These are phyloP conservation scores for Cyclotella baltica DNA, from an alignment of 108 stramenopile species.

Conservation along the genomic window DNA sequence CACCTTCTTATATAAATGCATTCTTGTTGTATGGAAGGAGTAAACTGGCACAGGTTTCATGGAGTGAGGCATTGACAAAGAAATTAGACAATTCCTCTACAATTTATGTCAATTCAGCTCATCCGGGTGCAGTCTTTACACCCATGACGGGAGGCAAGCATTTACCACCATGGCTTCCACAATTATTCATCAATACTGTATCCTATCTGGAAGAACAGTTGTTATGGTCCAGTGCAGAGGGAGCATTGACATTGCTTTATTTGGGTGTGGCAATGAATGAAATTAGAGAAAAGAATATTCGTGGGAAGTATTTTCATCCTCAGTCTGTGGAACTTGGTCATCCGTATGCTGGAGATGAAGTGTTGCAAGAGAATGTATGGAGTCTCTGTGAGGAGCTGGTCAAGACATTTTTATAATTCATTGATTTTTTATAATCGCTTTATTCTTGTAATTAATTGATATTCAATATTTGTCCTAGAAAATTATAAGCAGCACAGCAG, in stretches of 20 bases:
- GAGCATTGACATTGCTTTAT: slow-evolving; percentile 58
- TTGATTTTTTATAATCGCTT: no score
- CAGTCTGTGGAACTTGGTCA: slow-evolving; percentile 49
- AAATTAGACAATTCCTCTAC: slow-evolving; percentile 34
- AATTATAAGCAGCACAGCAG: no score
- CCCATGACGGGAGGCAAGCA: slow-evolving; percentile 4
- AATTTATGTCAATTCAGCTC: slow-evolving; percentile 60
- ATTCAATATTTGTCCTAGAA: no score
- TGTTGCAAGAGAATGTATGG: slow-evolving; percentile 58
- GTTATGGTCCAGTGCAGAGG: slow-evolving; percentile 59
- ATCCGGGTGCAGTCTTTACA: slow-evolving; percentile 60
- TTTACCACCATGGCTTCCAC: slow-evolving; percentile 8
- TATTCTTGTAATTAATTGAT: no score
- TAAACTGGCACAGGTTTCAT: slow-evolving; percentile 64
- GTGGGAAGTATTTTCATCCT: slow-evolving; percentile 68
- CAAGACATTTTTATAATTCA: slow-evolving; percentile 27
- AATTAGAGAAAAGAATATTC: slow-evolving; percentile 42
- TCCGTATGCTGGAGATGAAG: slow-evolving; percentile 36
- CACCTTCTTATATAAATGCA: neutral
- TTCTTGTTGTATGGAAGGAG: slow-evolving; percentile 53
- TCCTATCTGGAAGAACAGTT: slow-evolving; percentile 23
- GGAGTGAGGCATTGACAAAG: slow-evolving; percentile 56
- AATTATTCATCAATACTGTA: slow-evolving; percentile 8
- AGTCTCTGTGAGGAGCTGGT: slow-evolving; percentile 55
- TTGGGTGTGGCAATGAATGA: no score